Conservation (phyloP, 208 protist genomes). For the Wallacemonas sp. region DNA sequence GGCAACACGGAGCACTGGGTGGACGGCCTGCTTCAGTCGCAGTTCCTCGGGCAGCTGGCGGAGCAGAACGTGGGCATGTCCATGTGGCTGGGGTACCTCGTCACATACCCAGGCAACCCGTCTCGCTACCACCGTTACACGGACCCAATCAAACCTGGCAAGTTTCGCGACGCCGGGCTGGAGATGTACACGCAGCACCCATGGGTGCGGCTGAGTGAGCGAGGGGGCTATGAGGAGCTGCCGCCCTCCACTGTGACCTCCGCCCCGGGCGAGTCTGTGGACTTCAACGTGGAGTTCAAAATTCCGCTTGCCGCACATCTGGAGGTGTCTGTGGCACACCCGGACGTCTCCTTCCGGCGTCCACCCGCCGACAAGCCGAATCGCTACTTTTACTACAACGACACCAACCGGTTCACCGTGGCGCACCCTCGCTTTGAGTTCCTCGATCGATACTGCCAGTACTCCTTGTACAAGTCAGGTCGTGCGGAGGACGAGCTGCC, state of each 20-base stretch:
- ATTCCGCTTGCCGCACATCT: slow-evolving; percentile 38
- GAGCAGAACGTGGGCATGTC: slow-evolving; percentile 53
- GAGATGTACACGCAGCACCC: slow-evolving; percentile 60
- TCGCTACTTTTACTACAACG: slow-evolving; percentile 70
- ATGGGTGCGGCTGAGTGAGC: slow-evolving; percentile 62
- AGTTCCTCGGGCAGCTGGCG: slow-evolving; percentile 64
- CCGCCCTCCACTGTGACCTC: slow-evolving; percentile 21
- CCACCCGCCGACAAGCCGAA: slow-evolving; percentile 30
- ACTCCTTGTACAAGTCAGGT: slow-evolving; percentile 78
- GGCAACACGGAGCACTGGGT: slow-evolving; percentile 85
- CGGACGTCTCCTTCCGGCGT: slow-evolving; percentile 52
- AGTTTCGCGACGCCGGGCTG: slow-evolving; percentile 66
- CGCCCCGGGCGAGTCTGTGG: slow-evolving; percentile 21
- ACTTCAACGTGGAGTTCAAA: slow-evolving; percentile 74
- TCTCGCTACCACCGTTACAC: slow-evolving; percentile 56
- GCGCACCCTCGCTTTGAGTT: slow-evolving; percentile 79
- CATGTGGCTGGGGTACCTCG: slow-evolving; percentile 80
- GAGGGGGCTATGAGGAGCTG: slow-evolving; percentile 67
- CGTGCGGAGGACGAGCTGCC: slow-evolving; percentile 44
- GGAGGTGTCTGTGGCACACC: slow-evolving; percentile 22
- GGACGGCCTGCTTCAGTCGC: slow-evolving; percentile 82
- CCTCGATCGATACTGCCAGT: slow-evolving; percentile 83
- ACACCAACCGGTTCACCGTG: slow-evolving; percentile 55
- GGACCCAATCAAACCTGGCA: slow-evolving; percentile 34
- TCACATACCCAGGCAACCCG: slow-evolving; percentile 59